A percentile compares a stretch with the other conserved stretches of the same genome.
These are phyloP conservation scores for Diophrys sp. DNA, from an alignment of 73 alveolate species.

Conservation along the genomic window DNA sequence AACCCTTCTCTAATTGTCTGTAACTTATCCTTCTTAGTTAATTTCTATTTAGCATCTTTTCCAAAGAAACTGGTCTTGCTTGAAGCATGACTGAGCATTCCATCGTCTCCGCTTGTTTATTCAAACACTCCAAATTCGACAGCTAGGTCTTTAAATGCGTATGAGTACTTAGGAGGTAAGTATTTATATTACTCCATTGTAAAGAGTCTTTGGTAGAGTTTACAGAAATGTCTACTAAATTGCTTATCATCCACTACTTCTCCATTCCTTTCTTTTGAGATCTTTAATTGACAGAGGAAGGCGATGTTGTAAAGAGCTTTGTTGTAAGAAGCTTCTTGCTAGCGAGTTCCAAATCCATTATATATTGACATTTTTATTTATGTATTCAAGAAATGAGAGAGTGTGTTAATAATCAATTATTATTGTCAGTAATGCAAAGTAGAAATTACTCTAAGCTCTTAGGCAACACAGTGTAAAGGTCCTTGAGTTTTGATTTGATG, in stretches of 20 bases:
- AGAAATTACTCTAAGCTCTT: too few species aligned
- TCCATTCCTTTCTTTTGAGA: constrained; percentile 14
- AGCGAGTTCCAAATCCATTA: constrained; percentile 39
- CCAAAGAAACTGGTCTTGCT: background rate
- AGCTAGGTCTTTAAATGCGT: constrained; percentile 41
- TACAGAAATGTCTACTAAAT: constrained; percentile 19
- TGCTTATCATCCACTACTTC: constrained; percentile 27
- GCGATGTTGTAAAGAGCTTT: constrained; percentile 31
- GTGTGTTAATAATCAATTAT: background rate
- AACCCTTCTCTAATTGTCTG: background rate
- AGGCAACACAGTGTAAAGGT: too few species aligned
- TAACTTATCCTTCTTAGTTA: background rate
- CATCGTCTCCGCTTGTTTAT: background rate
- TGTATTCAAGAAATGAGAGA: background rate
- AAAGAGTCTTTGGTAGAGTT: constrained; percentile 25
- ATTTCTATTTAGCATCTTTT: background rate
- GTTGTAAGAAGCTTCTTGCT: constrained; percentile 21
- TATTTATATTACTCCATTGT: constrained; percentile 37
- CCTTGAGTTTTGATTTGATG: too few species aligned
- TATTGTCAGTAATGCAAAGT: too few species aligned
- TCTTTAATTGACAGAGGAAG: constrained; percentile 16
- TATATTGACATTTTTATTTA: constrained; percentile 22
- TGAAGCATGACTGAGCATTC: background rate
- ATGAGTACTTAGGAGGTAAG: constrained; percentile 43
- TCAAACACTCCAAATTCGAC: constrained; percentile 28